phyloP scores from a whole-genome alignment of 345 rosid species.

The Rhodamnia argentea region DNA sequence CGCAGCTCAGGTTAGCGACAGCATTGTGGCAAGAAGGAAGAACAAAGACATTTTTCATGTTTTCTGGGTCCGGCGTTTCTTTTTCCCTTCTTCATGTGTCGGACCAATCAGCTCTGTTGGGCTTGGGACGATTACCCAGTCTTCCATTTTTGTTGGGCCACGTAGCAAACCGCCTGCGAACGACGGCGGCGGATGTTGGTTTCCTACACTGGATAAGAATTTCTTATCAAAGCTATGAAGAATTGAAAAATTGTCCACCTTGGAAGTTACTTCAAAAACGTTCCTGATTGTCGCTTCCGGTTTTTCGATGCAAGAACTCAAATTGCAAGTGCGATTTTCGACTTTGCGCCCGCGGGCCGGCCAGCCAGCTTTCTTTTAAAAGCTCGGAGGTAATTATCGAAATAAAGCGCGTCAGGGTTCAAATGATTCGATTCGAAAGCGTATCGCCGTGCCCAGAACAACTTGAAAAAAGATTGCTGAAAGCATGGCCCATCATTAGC shows the following conservation, averaged over 20 bases:
- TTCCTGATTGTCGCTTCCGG: no score
- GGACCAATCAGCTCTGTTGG: not conserved
- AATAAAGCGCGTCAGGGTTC: no score
- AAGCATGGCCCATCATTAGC: not conserved
- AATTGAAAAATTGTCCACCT: not conserved
- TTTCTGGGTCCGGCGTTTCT: not conserved
- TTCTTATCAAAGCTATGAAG: not conserved
- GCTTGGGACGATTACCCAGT: not conserved
- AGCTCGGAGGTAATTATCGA: not conserved
- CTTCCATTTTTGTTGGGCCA: not conserved
- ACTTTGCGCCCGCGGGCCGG: not conserved
- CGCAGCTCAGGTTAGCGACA: not conserved
- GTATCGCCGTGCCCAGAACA: not conserved
- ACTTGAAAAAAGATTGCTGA: no score
- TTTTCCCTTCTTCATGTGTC: not conserved
- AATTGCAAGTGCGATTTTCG: not conserved
- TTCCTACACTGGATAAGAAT: no score
- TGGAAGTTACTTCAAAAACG: not conserved
- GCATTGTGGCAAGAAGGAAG: not conserved
- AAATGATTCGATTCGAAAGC: not conserved
- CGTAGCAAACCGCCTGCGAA: not conserved
- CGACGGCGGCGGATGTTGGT: no score
- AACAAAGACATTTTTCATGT: not conserved
- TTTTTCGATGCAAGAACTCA: no score
- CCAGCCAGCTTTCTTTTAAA: not conserved